Conservation (phyloP, 345 rosid genomes). For the Odontarrhena argentea region DNA sequence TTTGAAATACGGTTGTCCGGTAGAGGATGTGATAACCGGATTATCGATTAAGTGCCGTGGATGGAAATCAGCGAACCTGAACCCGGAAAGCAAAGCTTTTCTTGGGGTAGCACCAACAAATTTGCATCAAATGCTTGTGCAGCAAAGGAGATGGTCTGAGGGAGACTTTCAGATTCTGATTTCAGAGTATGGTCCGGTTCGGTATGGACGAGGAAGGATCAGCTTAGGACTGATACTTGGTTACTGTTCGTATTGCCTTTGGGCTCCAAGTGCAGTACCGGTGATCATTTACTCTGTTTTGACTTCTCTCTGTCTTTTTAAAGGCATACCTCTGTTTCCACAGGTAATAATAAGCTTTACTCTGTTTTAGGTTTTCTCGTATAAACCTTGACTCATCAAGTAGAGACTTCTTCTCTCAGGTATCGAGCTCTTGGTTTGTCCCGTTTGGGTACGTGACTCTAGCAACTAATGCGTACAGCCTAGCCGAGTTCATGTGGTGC, state of each 20-base stretch:
- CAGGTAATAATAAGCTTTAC: slow-evolving; percentile 44
- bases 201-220: slow-evolving; percentile 59
- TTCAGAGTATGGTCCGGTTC: slow-evolving; percentile 60
- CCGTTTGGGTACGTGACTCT: slow-evolving; percentile 59
- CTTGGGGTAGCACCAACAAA: slow-evolving; percentile 61
- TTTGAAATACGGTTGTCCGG: slow-evolving; percentile 63
- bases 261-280: slow-evolving; percentile 66
- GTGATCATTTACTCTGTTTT: slow-evolving; percentile 50
- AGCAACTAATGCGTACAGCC: slow-evolving; percentile 41
- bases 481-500: slow-evolving; percentile 55
- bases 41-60: slow-evolving; percentile 65
- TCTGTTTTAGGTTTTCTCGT: neutral
- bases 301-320: slow-evolving; percentile 64
- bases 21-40: slow-evolving; percentile 91
- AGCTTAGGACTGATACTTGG: slow-evolving; percentile 52
- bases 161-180: slow-evolving; percentile 74
- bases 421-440: slow-evolving; percentile 59
- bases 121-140: slow-evolving; percentile 60
- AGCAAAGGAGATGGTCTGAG: slow-evolving; percentile 80
- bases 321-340: slow-evolving; percentile 71
- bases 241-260: slow-evolving; percentile 51
- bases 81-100: slow-evolving; percentile 63
- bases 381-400: neutral
- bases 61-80: slow-evolving; percentile 67
- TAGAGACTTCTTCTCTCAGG: slow-evolving; percentile 36